Conservation (phyloP, 805 yeast species). For the Danielia oregonensis region DNA sequence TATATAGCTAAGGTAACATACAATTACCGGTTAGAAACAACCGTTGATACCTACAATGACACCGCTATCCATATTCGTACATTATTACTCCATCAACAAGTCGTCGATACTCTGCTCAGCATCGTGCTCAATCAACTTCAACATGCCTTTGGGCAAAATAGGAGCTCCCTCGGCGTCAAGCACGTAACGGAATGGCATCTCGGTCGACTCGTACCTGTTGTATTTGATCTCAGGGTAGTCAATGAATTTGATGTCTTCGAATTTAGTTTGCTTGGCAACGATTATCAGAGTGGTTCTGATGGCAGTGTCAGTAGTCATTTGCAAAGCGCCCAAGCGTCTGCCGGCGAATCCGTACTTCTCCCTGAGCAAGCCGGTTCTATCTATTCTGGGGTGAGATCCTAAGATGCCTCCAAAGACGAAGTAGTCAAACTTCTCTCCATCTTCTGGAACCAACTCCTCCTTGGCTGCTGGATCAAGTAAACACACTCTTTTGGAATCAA, state of each 20-base stretch:
- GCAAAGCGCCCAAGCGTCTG: conserved; percentile 79
- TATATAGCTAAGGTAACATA: conserved; percentile 14
- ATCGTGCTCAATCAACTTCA: conserved; percentile 78
- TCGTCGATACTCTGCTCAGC: conserved; percentile 81
- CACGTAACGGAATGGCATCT: conserved; percentile 95
- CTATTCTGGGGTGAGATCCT: conserved; percentile 92
- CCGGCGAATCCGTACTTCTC: conserved; percentile 80
- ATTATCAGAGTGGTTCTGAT: conserved; percentile 85
- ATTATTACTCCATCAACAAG: conserved; percentile 38
- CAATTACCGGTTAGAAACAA: too few species aligned
- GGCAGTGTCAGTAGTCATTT: conserved; percentile 98
- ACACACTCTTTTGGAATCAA: conserved; percentile 57
- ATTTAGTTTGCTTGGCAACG: conserved; percentile 50
- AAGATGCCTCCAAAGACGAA: conserved; percentile 95
- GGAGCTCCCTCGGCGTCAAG: conserved; percentile 63
- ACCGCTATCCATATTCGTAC: not conserved
- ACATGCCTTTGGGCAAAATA: conserved; percentile 89
- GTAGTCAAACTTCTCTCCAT: conserved; percentile 65
- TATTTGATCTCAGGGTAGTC: conserved; percentile 94
- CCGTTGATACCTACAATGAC: conserved; percentile 1
- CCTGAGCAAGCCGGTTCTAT: conserved; percentile 87
- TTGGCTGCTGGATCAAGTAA: conserved; percentile 86
- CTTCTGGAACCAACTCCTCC: conserved; percentile 69
- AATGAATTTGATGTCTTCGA: conserved; percentile 76
- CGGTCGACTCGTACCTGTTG: conserved; percentile 85